Evolutionary conservation across 1,284 basidiomycete species (phyloP), one percentile per base, ranked within the genome.

Genomic region (Grifola frondosa): DNA sequence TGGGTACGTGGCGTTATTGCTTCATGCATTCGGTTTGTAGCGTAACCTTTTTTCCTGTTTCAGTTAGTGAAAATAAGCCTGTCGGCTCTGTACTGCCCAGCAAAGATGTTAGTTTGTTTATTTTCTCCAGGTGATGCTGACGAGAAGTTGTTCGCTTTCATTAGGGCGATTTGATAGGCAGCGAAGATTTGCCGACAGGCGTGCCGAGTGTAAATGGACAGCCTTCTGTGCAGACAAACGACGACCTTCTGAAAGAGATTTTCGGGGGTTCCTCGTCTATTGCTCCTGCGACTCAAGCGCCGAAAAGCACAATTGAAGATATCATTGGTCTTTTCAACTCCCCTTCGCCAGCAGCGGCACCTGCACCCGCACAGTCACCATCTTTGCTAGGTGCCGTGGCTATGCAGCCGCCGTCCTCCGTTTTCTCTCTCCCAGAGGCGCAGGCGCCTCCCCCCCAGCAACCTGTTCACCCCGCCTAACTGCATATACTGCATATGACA

Each of bases 211-310:
- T 68, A 15, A 69, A 70, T 43, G 48, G 47, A 32, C 37, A 49
- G 21, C 53, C 73, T 1, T 62, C 73, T 3, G 67, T 71, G 6
- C 86, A 88, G 62, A 86, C 78, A 43, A 94, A 89, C 29, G 88
- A 95, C 59, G 93, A 96, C 59, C 78, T 98, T 5, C 80, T 99
- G 10, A 90, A 89, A 1, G 92, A 97, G 59, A 94, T 99, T 54
- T 98, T 99, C 60, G 95, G 94, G 32, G 73, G 73, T 15, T 71
- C 69, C 23, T 54, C 66, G 28, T 45, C 75, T 4, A 60, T 78
- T 6, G 54, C 75, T 10, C 62, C 71, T 7, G 58, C 71, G 4
- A 37, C 72, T n/a, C 71, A 72, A 43, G 67, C 72, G 16, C 73
- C 77, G 46, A 74, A 81, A 52, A 79, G 71, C 44, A 77, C 84